A percentile compares a stretch with the other conserved stretches of the same genome.
Conservation (phyloP, 2,329 filamentous ascomycete species). For the Aspergillus pseudoglaucus region DNA sequence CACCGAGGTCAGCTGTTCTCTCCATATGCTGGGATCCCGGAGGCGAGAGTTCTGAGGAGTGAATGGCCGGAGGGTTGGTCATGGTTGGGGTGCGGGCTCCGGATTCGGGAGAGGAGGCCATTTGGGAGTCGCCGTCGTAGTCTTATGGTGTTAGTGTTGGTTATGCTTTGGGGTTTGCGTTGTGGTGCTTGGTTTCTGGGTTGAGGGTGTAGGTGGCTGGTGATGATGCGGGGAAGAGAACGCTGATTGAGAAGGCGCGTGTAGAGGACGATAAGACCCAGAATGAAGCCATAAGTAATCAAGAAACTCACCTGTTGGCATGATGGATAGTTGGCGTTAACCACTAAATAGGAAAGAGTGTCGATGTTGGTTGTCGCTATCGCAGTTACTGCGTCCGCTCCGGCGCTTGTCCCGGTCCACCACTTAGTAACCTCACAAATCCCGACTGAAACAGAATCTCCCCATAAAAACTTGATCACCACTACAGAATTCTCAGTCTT, state of each 20-base stretch:
- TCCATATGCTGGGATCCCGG: slow-evolving; percentile 45
- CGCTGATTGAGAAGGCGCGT: background rate
- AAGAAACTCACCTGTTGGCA: background rate
- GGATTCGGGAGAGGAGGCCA: slow-evolving; percentile 44
- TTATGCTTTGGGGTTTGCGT: background rate
- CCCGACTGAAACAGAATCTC: background rate
- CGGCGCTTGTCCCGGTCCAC: no score
- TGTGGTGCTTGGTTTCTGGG: background rate
- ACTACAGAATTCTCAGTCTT: background rate
- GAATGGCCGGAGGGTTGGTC: slow-evolving; percentile 15
- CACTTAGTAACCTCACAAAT: background rate
- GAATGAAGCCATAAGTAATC: background rate
- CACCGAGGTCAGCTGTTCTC: slow-evolving; percentile 4
- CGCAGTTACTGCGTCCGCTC: no score
- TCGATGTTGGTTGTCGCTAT: no score
- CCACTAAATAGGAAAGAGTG: no score
- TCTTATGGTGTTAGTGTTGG: slow-evolving; percentile 28
- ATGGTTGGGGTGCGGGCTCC: slow-evolving; percentile 39
- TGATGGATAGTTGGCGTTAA: background rate
- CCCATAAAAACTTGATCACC: background rate
- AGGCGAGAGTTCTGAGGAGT: slow-evolving; percentile 46
- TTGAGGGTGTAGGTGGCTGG: slow-evolving; percentile 5
- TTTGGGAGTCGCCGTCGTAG: slow-evolving; percentile 50
- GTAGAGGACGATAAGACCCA: background rate
- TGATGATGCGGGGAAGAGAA: background rate